Conservation (phyloP, 805 yeast genomes). For the Suhomyces sp. region DNA sequence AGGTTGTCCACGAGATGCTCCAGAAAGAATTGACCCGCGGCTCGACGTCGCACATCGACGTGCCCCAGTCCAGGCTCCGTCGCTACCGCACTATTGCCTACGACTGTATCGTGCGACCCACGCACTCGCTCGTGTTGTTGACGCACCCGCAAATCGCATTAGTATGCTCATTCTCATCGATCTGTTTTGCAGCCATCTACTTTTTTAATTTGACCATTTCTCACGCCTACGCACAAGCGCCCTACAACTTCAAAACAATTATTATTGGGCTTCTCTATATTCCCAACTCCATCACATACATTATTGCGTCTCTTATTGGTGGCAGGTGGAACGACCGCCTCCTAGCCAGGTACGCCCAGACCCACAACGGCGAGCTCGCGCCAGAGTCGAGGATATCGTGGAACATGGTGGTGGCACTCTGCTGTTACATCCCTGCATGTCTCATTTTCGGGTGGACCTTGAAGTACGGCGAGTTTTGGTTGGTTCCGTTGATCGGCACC, state of each 20-base stretch:
- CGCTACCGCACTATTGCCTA: constrained; percentile 31
- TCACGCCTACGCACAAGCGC: constrained; percentile 55
- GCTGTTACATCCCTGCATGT: constrained; percentile 59
- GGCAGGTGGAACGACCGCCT: constrained; percentile 76
- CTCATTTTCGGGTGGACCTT: constrained; percentile 83
- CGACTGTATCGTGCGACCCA: constrained; percentile 55
- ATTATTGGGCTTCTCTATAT: constrained; percentile 74
- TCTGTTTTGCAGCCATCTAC: constrained; percentile 69
- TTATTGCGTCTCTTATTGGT: constrained; percentile 73
- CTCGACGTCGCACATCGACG: constrained; percentile 13
- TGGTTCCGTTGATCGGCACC: constrained; percentile 76
- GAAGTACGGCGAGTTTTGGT: constrained; percentile 66
- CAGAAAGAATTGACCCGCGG: constrained; percentile 19
- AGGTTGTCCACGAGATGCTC: constrained; percentile 20
- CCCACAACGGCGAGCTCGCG: constrained; percentile 59
- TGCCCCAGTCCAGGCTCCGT: constrained; percentile 16
- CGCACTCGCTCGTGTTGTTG: constrained; percentile 58
- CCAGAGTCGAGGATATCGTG: constrained; percentile 81
- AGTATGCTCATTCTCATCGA: constrained; percentile 63
- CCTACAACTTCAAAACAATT: constrained; percentile 66
- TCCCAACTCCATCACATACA: constrained; percentile 78
- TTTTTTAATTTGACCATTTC: constrained; percentile 74
- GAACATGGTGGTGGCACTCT: constrained; percentile 66
- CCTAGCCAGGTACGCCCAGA: constrained; percentile 47
- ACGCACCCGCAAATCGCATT: constrained; percentile 72